A percentile compares a stretch with the other conserved stretches of the same genome.
phyloP scores from a whole-genome alignment of 441 rosid genomes.

The Corymbia calophylla region DNA sequence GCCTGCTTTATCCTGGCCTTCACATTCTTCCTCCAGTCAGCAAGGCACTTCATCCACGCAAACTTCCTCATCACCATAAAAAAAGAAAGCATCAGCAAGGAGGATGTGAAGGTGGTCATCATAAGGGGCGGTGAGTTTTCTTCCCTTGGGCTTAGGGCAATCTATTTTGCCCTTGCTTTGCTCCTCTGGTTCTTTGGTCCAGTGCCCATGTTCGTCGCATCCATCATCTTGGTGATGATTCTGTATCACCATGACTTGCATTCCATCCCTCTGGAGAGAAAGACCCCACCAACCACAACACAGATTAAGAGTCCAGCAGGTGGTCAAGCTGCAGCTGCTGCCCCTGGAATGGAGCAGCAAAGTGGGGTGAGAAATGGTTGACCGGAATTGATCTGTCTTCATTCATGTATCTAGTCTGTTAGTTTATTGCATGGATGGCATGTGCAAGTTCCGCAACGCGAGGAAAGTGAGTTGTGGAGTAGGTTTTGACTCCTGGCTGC shows the following conservation, averaged over 20 bases:
- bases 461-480: background rate
- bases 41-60: slow-evolving; percentile 46
- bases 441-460: background rate
- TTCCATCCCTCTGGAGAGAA: slow-evolving; percentile 30
- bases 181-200: slow-evolving; percentile 82
- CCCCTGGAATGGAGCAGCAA: background rate
- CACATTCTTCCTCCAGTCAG: slow-evolving; percentile 6
- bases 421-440: background rate
- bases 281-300: slow-evolving; percentile 4
- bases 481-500: background rate
- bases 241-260: slow-evolving; percentile 45
- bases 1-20: slow-evolving; percentile 2
- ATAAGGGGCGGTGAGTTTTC: slow-evolving; percentile 62
- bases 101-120: slow-evolving; percentile 26
- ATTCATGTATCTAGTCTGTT: background rate
- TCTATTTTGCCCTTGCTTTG: slow-evolving; percentile 58
- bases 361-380: background rate
- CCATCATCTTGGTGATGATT: slow-evolving; percentile 36
- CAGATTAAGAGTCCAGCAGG: background rate
- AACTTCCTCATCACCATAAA: slow-evolving; percentile 56
- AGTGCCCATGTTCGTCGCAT: slow-evolving; percentile 53
- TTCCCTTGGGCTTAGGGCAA: slow-evolving; percentile 54
- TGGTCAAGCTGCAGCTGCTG: slow-evolving; percentile 2
- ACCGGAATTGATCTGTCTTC: background rate
- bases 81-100: slow-evolving; percentile 25